phyloP scores from a whole-genome alignment of 2,329 filamentous ascomycete species.

The Amphichorda felina region DNA sequence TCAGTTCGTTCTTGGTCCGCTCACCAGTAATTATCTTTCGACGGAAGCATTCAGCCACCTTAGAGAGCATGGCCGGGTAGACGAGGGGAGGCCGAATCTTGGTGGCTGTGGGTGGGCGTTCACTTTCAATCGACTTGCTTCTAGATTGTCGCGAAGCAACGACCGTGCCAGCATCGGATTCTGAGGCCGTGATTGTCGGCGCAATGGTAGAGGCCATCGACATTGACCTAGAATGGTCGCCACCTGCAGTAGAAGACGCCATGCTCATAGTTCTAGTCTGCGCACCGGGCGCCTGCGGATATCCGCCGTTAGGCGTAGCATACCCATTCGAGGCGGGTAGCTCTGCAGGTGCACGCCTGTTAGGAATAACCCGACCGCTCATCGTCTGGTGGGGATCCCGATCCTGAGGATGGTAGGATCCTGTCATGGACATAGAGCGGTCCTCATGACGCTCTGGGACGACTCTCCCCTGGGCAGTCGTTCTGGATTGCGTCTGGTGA shows the following conservation, averaged over 20 bases:
- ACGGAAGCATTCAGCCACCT: slow-evolving; percentile 83
- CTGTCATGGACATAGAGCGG: slow-evolving; percentile 91
- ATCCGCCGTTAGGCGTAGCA: slow-evolving; percentile 21
- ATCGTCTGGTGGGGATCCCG: slow-evolving; percentile 79
- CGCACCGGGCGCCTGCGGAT: slow-evolving; percentile 34
- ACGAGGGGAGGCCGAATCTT: slow-evolving; percentile 71
- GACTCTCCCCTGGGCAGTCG: slow-evolving; percentile 81
- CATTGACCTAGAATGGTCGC: slow-evolving; percentile 56
- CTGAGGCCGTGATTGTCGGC: slow-evolving; percentile 54
- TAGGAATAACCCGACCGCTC: slow-evolving; percentile 84
- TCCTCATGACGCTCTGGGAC: slow-evolving; percentile 90
- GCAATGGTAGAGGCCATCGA: slow-evolving; percentile 84
- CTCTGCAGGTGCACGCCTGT: slow-evolving; percentile 38
- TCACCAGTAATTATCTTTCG: slow-evolving; percentile 80
- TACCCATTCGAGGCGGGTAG: slow-evolving; percentile 23
- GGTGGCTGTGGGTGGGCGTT: slow-evolving; percentile 41
- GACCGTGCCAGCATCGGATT: slow-evolving; percentile 37
- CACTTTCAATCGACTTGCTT: slow-evolving; percentile 40
- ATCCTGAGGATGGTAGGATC: slow-evolving; percentile 56
- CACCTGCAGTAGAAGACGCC: slow-evolving; percentile 37
- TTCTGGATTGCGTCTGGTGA: slow-evolving; percentile 52
- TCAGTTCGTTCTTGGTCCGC: slow-evolving; percentile 89
- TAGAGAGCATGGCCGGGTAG: slow-evolving; percentile 87
- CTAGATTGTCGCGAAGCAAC: slow-evolving; percentile 42
- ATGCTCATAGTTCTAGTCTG: slow-evolving; percentile 51